Base-by-base conservation (phyloP, 2,329 filamentous ascomycete species). In the Cladosporium oxysporum region DNA sequence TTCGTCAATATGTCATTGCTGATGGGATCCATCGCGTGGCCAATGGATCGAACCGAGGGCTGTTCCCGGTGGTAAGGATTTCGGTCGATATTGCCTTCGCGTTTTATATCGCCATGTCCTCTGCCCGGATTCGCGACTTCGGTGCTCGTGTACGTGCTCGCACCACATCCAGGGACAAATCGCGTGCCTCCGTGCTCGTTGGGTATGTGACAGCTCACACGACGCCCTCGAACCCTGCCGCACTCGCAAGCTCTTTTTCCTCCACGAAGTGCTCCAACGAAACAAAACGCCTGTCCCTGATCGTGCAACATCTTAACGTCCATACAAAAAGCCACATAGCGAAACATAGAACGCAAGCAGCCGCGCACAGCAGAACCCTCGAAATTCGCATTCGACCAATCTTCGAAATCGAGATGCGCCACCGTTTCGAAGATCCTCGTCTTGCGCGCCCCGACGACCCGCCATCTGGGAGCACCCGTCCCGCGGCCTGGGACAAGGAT, bases 381-480 rank as follows among this genome's bases (percentile, higher is more conserved):
- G 49, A 52, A 29, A 10, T 52, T 5, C n/a, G n/a, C 2, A 23
- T 35, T 37, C 21, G 55, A 58, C 31, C 23, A 52, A 52, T 37
- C 21, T 58, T 23, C 31, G 11, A 26, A 37, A 37, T 23, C 21
- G 21, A 5, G 1, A 18, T 31, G 37, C 57, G 57, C 57, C 57
- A 47, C 37, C 35, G 37, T 59, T 59, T 59, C 35, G 33, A 47
- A 59, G 21, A 29, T 41, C 23, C 21, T 47, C 21, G 33, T 47
- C n/a, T 21, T 41, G 57, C 23, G 26, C 57, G 28, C n/a, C 33
- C 35, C 57, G 26, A 37, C 18, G 12, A 11, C 57, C 57, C 35
- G 57, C 31, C 35, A 28, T 41, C 23, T 59, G 57, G 57, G 37
- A 59, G 37, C 57, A 59, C 57, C 57, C 35, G 57, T 28, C 57